Evolutionary conservation across 1,284 basidiomycete species (phyloP).

Genomic region (Xanthoconium separans): DNA sequence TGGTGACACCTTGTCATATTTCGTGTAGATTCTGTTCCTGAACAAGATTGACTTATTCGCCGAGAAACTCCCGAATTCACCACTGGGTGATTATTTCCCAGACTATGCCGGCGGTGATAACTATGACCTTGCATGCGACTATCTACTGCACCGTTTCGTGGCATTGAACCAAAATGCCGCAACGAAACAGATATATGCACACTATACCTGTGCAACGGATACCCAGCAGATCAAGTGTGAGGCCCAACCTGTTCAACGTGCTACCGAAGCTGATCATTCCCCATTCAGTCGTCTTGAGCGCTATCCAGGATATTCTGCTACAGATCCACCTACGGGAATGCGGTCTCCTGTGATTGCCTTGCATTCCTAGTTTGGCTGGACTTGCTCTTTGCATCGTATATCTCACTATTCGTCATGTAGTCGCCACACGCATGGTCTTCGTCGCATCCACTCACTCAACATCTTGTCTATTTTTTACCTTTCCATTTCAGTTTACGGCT

Average conservation of each 20-base stretch:
- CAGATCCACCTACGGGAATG: constrained; percentile 85
- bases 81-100: constrained; percentile 88
- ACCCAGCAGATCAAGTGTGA: constrained; percentile 86
- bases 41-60: constrained; percentile 98
- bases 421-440: constrained; percentile 17
- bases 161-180: constrained; percentile 84
- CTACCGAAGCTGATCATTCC: constrained; percentile 3
- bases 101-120: constrained; percentile 79
- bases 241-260: constrained; percentile 23
- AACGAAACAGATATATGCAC: constrained; percentile 85
- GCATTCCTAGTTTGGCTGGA: background rate
- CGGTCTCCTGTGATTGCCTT: constrained; percentile 63
- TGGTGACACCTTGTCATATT: constrained; percentile 3
- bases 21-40: constrained; percentile 74
- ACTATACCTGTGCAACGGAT: constrained; percentile 89
- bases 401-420: constrained; percentile 27
- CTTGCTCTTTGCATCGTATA: constrained; percentile 23
- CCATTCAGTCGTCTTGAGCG: constrained; percentile 69
- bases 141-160: constrained; percentile 85
- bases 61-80: constrained; percentile 88
- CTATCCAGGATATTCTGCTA: constrained; percentile 80
- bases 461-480: constrained; percentile 23
- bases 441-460: constrained; percentile 25
- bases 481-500: constrained; percentile 2
- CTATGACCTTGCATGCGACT: constrained; percentile 86